phyloP scores from a whole-genome alignment of 805 yeast genomes.

The Saturnispora sanitii region DNA sequence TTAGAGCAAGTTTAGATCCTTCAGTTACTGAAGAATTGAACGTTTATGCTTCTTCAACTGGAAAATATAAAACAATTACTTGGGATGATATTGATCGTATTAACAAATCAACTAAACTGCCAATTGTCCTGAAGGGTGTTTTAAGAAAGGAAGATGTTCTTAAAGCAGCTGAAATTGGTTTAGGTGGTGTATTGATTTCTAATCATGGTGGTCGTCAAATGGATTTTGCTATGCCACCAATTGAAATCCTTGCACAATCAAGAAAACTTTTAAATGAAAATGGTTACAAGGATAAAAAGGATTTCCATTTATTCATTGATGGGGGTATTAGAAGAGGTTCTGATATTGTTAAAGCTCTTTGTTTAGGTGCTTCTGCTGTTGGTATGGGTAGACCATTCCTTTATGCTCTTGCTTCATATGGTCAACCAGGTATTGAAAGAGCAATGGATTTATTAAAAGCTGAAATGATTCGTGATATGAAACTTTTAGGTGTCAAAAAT shows the following conservation, averaged over 20 bases:
- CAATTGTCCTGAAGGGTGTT: conserved; percentile 50
- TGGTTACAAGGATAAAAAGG: conserved; percentile 30
- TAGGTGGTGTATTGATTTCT: conserved; percentile 53
- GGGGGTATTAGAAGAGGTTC: conserved; percentile 75
- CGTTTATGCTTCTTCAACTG: conserved; percentile 11
- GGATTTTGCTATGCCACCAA: conserved; percentile 51
- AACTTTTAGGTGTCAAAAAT: conserved; percentile 47
- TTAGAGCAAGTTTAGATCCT: conserved; percentile 48
- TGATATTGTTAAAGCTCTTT: conserved; percentile 66
- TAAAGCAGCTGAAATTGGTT: conserved; percentile 45
- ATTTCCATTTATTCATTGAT: conserved; percentile 57
- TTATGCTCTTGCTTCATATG: conserved; percentile 71
- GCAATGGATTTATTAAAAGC: conserved; percentile 40
- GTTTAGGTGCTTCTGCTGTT: conserved; percentile 57
- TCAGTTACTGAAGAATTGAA: conserved; percentile 10
- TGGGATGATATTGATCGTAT: conserved; percentile 57
- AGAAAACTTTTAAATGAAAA: conserved; percentile 34
- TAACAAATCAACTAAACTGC: conserved; percentile 40
- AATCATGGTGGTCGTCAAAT: conserved; percentile 71
- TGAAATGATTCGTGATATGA: conserved; percentile 50
- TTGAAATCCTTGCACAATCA: conserved; percentile 49
- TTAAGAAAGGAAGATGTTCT: conserved; percentile 55
- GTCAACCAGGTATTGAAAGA: conserved; percentile 55
- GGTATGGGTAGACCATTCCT: conserved; percentile 73
- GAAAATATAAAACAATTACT: conserved; percentile 23